These are phyloP conservation scores for Flaveria sonorensis DNA, from an alignment of 129 eudicot genomes.

Conservation along the genomic window DNA sequence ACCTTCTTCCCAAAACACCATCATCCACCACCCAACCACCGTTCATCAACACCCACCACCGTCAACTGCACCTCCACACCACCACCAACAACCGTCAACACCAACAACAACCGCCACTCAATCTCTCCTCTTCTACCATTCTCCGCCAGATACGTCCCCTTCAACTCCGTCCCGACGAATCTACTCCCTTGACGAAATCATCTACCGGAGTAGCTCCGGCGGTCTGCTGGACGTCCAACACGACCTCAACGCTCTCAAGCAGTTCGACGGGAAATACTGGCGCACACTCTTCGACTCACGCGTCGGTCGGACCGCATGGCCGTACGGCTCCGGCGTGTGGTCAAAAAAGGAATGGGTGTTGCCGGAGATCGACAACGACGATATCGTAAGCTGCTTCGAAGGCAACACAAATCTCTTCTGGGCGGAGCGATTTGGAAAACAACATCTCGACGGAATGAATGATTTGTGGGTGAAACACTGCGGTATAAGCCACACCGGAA, in stretches of 20 bases:
- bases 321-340: slow-evolving; percentile 88
- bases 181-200: slow-evolving; percentile 69
- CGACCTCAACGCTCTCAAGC: slow-evolving; percentile 51
- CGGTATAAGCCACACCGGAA: slow-evolving; percentile 83
- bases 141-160: slow-evolving; percentile 71
- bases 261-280: slow-evolving; percentile 69
- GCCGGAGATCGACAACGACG: slow-evolving; percentile 63
- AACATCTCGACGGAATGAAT: slow-evolving; percentile 53
- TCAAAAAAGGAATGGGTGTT: slow-evolving; percentile 83
- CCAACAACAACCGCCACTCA: neutral
- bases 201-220: slow-evolving; percentile 67
- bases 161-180: slow-evolving; percentile 50
- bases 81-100: neutral
- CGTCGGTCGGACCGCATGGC: slow-evolving; percentile 73
- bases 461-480: slow-evolving; percentile 89
- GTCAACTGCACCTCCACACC: neutral
- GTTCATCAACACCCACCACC: neutral
- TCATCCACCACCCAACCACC: neutral
- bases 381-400: slow-evolving; percentile 64
- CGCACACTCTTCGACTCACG: slow-evolving; percentile 61
- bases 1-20: slow-evolving; percentile 3
- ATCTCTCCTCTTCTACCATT: slow-evolving; percentile 20
- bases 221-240: slow-evolving; percentile 72
- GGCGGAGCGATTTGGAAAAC: slow-evolving; percentile 77
- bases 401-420: slow-evolving; percentile 69